Conservation (phyloP, 495 filamentous ascomycete species). For the Penicillium steckii region DNA sequence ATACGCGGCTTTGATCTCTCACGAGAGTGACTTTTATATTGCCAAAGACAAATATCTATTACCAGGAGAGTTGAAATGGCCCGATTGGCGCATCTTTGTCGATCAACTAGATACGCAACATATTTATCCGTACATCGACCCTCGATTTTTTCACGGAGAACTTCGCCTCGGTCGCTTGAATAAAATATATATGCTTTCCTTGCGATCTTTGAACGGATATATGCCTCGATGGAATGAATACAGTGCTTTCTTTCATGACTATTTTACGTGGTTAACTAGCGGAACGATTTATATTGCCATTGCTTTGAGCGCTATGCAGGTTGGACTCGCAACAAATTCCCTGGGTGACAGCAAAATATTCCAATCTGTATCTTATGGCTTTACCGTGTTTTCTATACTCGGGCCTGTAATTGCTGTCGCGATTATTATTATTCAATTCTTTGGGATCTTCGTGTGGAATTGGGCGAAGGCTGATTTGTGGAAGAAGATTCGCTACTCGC, state of each 20-base stretch:
- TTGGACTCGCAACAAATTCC: conserved; percentile 47
- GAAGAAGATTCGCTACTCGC: no score
- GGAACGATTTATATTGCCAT: conserved; percentile 51
- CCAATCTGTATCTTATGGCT: conserved; percentile 49
- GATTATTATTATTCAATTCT: conserved; percentile 1
- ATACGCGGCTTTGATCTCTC: conserved; percentile 42
- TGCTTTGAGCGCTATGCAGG: conserved; percentile 59
- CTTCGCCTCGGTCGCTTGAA: conserved; percentile 33
- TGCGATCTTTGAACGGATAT: conserved; percentile 7
- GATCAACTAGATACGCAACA: conserved; percentile 6
- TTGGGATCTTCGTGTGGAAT: conserved; percentile 3
- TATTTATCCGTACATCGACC: conserved; percentile 22
- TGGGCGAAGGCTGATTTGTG: no score
- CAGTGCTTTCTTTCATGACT: conserved; percentile 35
- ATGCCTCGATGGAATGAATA: conserved; percentile 10
- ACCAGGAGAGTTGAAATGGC: conserved; percentile 30
- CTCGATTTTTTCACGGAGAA: conserved; percentile 46
- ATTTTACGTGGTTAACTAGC: conserved; percentile 44
- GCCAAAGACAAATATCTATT: conserved; percentile 34
- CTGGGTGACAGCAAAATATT: conserved; percentile 41
- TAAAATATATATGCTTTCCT: conserved; percentile 10
- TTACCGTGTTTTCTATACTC: conserved; percentile 50
- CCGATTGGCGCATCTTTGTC: conserved; percentile 14
- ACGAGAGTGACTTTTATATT: conserved; percentile 44
- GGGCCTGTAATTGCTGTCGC: conserved; percentile 19